These are phyloP conservation scores for Pseudomonodictys pantanalensis DNA, from an alignment of 495 filamentous ascomycete genomes.

Conservation along the genomic window DNA sequence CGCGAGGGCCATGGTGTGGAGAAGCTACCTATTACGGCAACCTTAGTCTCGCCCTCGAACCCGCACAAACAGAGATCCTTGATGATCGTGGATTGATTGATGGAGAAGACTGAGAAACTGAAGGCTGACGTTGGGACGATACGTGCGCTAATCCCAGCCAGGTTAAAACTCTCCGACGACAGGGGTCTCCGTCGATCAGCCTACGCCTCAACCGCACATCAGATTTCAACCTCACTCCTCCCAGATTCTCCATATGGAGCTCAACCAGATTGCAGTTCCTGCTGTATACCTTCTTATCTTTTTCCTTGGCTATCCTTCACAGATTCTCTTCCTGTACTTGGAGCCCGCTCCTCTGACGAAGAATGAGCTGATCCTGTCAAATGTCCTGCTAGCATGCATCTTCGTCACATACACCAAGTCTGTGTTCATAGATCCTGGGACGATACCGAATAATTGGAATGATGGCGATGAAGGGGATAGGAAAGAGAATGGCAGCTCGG, in stretches of 20 bases:
- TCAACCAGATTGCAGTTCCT: slow-evolving; percentile 48
- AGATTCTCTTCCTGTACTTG: slow-evolving; percentile 75
- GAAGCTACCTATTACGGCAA: not conserved
- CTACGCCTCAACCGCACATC: not conserved
- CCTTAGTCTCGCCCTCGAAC: too few relatives aligned
- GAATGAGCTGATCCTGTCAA: slow-evolving; percentile 66
- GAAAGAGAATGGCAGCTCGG: not conserved
- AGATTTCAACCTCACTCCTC: not conserved
- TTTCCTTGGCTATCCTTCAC: slow-evolving; percentile 81
- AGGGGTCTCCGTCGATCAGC: not conserved
- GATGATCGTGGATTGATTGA: too few relatives aligned
- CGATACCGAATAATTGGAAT: slow-evolving; percentile 32
- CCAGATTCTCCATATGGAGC: slow-evolving; percentile 19
- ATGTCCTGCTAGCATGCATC: slow-evolving; percentile 65
- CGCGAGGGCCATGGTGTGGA: slow-evolving; percentile 14
- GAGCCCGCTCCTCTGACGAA: slow-evolving; percentile 63
- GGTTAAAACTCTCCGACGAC: too few relatives aligned
- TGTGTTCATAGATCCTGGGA: slow-evolving; percentile 75
- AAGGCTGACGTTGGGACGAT: too few relatives aligned
- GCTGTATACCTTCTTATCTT: slow-evolving; percentile 64
- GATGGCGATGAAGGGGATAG: not conserved
- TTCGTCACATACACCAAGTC: slow-evolving; percentile 78
- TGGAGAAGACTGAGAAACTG: too few relatives aligned
- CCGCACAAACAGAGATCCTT: too few relatives aligned
- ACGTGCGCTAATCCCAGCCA: too few relatives aligned